Percentiles rank a stretch among this genome's conserved stretches.
phyloP scores from a whole-genome alignment of 2,329 filamentous ascomycete genomes.

The Colletotrichum zoysiae region DNA sequence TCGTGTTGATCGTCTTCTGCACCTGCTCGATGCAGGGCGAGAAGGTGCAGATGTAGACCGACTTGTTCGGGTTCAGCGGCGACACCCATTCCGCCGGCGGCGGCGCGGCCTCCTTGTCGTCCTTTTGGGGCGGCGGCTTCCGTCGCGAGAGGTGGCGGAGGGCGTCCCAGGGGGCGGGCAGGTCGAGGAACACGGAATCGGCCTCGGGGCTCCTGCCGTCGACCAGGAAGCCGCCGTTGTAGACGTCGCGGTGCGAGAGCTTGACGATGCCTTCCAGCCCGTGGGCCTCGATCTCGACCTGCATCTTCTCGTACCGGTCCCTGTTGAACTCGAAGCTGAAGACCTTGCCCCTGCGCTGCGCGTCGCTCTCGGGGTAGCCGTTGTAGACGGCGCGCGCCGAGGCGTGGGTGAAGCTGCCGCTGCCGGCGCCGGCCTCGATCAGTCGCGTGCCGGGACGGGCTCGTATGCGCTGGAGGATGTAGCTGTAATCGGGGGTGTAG shows the following conservation, averaged over 20 bases:
- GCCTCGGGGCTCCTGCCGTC: slow-evolving; percentile 71
- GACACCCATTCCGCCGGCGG: slow-evolving; percentile 60
- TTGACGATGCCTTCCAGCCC: slow-evolving; percentile 74
- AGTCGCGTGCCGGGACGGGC: slow-evolving; percentile 79
- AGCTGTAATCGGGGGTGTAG: slow-evolving; percentile 89
- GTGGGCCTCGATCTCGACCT: slow-evolving; percentile 77
- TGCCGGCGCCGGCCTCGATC: slow-evolving; percentile 86
- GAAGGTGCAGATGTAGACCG: slow-evolving; percentile 90
- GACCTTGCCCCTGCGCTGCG: slow-evolving; percentile 72
- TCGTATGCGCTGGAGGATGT: slow-evolving; percentile 81
- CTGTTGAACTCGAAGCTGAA: slow-evolving; percentile 88
- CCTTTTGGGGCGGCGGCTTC: slow-evolving; percentile 47
- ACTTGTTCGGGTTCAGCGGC: slow-evolving; percentile 77
- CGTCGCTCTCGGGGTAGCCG: slow-evolving; percentile 67
- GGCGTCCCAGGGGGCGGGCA: slow-evolving; percentile 85
- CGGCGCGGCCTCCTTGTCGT: slow-evolving; percentile 6
- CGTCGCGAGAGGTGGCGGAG: slow-evolving; percentile 79
- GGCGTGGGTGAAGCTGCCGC: slow-evolving; percentile 87
- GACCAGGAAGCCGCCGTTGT: slow-evolving; percentile 78
- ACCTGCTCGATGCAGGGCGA: slow-evolving; percentile 98
- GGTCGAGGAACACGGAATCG: slow-evolving; percentile 81
- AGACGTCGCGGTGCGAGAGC: slow-evolving; percentile 84
- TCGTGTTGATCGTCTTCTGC: slow-evolving; percentile 82
- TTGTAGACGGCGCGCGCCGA: slow-evolving; percentile 81
- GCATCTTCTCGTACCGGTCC: slow-evolving; percentile 76